Evolutionary conservation across 2,329 filamentous ascomycete genomes (phyloP), one percentile per base, ranked within the genome.

Genomic region (Ilyonectria mors-panacis): DNA sequence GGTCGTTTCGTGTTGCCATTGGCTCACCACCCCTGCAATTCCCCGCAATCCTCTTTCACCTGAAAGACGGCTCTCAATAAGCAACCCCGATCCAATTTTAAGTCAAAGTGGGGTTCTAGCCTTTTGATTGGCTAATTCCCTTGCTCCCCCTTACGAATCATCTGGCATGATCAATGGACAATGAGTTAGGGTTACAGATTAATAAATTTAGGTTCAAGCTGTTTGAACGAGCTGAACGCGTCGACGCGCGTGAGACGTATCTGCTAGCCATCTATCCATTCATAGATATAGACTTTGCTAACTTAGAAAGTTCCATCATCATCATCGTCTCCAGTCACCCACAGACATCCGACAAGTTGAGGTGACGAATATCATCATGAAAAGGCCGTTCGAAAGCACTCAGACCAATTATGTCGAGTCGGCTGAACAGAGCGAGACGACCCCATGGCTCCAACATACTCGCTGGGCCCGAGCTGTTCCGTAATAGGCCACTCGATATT

Each of bases 401-500:
- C 45, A 19, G 19, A 19, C 19, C 23, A 26, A 48, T 26, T n/a
- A 26, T 10, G 4, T 26, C 23, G n/a, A 26, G 23, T 10, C 23
- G 10, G n/a, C n/a, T 26, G 45, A 48, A 19, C 45, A 48, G 23
- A 48, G 23, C 45, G 45, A 48, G 45, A 48, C 45, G 45, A 48
- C 45, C 10, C 45, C 17, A 48, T 48, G 17, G 45, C 45, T 48
- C 23, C 45, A 26, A 48, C 17, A 48, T 26, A 48, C 45, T 48
- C 45, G 45, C 23, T 48, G 21, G 21, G 45, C 45, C 45, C 45
- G 45, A 48, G 10, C 45, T 48, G 13, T 48, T 48, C 23, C 45
- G 45, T 48, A 48, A 48, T 26, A 19, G 45, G 45, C 45, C 45
- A 26, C 45, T 48, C 45, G 45, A 48, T 21, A 26, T 48, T 21